Percentiles rank a stretch among this genome's conserved stretches.
Evolutionary conservation across 2,329 filamentous ascomycete genomes (phyloP).

Genomic region (Pseudogymnoascus sp.): DNA sequence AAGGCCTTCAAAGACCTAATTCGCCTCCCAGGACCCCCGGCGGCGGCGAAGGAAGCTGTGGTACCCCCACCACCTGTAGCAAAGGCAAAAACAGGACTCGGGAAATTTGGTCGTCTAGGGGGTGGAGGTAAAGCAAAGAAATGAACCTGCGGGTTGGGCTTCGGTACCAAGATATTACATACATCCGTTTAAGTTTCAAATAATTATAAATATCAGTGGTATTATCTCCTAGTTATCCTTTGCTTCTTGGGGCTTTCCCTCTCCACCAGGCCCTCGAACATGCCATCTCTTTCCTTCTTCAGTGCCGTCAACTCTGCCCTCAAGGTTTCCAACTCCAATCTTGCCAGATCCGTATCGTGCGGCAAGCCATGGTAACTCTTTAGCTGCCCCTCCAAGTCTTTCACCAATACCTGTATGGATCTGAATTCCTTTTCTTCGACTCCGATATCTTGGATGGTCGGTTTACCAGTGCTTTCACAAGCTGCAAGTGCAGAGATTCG

Average conservation of each 20-base stretch:
- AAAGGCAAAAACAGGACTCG: conserved; percentile 57
- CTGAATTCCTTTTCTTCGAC: conserved; percentile 51
- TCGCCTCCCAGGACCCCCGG: conserved; percentile 30
- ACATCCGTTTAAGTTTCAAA: conserved; percentile 1
- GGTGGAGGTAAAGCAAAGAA: conserved; percentile 46
- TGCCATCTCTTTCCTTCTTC: conserved; percentile 55
- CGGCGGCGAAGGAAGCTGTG: conserved; percentile 41
- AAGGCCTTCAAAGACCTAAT: conserved; percentile 32
- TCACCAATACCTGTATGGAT: conserved; percentile 48
- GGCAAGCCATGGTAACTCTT: conserved; percentile 64
- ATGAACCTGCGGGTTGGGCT: conserved; percentile 1
- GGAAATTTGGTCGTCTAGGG: conserved; percentile 62
- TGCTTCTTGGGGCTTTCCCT: conserved; percentile 44
- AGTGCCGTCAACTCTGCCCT: conserved; percentile 55
- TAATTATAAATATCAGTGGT: background rate
- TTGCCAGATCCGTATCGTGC: conserved; percentile 59
- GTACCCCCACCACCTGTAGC: conserved; percentile 26
- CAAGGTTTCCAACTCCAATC: conserved; percentile 60
- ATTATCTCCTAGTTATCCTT: conserved; percentile 29
- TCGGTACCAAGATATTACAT: background rate
- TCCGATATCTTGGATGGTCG: conserved; percentile 50
- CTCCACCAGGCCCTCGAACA: conserved; percentile 68
- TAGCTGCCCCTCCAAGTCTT: conserved; percentile 53
- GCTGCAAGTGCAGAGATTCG: conserved; percentile 36
- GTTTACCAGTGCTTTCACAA: conserved; percentile 17